Evolutionary conservation across 129 eudicot species (phyloP).

Genomic region (Dittrichia graveolens): DNA sequence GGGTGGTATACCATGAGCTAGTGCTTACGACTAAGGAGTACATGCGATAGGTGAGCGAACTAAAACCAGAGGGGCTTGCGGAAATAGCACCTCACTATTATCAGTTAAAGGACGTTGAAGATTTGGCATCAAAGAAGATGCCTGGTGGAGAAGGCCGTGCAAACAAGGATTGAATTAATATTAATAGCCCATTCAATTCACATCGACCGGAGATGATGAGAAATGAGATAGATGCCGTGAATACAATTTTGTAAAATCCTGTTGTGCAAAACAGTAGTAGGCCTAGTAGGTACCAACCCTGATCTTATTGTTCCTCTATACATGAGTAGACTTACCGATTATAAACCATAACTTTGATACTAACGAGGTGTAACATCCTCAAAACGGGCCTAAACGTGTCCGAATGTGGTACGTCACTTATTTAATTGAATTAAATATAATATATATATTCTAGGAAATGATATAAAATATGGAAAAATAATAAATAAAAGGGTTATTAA

Average conservation of each 20-base stretch:
- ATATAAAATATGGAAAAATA: too few species aligned
- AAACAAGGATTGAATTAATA: constrained; percentile 36
- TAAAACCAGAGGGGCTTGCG: constrained; percentile 92
- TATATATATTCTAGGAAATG: too few species aligned
- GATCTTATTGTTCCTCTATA: background rate
- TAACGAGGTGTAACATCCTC: too few species aligned
- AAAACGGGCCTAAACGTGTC: too few species aligned
- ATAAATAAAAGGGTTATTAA: too few species aligned
- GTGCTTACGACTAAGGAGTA: constrained; percentile 89
- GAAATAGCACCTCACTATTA: constrained; percentile 98
- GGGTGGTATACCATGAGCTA: constrained; percentile 91
- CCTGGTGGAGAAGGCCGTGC: constrained; percentile 86
- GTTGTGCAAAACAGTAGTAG: background rate
- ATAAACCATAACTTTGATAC: background rate
- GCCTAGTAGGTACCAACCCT: constrained; percentile 8
- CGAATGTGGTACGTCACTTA: too few species aligned
- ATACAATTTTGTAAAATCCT: constrained; percentile 39
- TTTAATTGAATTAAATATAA: too few species aligned
- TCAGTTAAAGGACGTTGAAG: constrained; percentile 94
- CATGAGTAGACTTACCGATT: background rate
- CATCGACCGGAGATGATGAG: background rate
- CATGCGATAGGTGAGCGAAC: constrained; percentile 90
- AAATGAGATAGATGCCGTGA: constrained; percentile 19
- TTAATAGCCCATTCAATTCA: background rate
- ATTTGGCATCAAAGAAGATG: constrained; percentile 80